phyloP scores from a whole-genome alignment of 2,329 filamentous ascomycete genomes.

The Lachnellula arida region DNA sequence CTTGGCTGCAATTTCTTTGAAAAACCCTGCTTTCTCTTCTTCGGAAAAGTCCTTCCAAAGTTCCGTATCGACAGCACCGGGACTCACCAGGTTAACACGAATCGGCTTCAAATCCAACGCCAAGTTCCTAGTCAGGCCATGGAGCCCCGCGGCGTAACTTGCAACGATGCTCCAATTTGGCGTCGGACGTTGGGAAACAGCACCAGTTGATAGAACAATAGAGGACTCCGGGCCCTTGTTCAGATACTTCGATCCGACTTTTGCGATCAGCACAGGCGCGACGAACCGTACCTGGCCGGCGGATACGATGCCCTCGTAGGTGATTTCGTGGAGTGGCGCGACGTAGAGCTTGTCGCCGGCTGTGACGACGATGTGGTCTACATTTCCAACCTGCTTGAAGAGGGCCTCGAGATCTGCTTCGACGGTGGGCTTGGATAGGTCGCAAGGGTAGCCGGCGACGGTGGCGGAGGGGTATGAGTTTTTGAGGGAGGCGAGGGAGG shows the following conservation, averaged over 20 bases:
- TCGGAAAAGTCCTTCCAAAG: constrained; percentile 33
- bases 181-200: constrained; percentile 13
- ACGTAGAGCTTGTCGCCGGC: constrained; percentile 18
- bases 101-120: constrained; percentile 60
- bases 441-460: constrained; percentile 18
- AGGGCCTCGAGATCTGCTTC: constrained; percentile 36
- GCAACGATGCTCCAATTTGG: constrained; percentile 43
- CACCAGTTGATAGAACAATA: constrained; percentile 21
- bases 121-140: constrained; percentile 50
- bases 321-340: constrained; percentile 7
- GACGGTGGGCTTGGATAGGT: constrained; percentile 15
- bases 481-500: constrained; percentile 11
- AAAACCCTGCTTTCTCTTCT: constrained; percentile 35
- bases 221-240: constrained; percentile 12
- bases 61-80: constrained; percentile 49
- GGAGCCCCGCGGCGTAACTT: constrained; percentile 45
- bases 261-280: constrained; percentile 23
- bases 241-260: constrained; percentile 19
- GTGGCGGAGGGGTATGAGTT: constrained; percentile 7
- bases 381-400: constrained; percentile 34
- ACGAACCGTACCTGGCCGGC: constrained; percentile 25
- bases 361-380: constrained; percentile 28
- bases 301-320: constrained; percentile 11
- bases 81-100: constrained; percentile 57
- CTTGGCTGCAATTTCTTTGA: constrained; percentile 21